These are phyloP conservation scores for Pichiaceae sp. DNA, from an alignment of 1,139 yeast genomes.

Conservation along the genomic window DNA sequence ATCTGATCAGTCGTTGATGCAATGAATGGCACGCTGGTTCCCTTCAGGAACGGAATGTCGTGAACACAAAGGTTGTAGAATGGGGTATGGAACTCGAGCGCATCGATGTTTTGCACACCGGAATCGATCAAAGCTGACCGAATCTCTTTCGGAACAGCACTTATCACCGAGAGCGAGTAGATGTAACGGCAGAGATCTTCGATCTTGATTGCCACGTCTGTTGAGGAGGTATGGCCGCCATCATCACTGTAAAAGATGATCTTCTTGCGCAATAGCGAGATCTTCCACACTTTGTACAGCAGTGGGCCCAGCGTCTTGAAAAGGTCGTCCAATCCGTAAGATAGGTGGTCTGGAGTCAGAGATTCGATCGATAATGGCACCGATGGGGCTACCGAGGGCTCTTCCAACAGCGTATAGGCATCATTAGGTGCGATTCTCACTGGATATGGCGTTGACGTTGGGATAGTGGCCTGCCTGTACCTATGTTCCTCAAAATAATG, in stretches of 20 bases:
- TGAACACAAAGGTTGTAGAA: conserved; percentile 59
- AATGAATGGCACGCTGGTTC: conserved; percentile 31
- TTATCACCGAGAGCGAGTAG: conserved; percentile 39
- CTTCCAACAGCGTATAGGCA: too few relatives aligned
- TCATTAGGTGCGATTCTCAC: background rate
- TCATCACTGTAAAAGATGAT: conserved; percentile 38
- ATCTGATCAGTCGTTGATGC: conserved; percentile 73
- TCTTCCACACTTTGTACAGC: conserved; percentile 62
- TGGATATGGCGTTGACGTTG: background rate
- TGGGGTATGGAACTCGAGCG: conserved; percentile 34
- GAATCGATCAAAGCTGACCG: conserved; percentile 17
- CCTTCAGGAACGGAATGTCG: conserved; percentile 33
- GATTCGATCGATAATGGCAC: background rate
- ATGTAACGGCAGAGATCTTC: conserved; percentile 37
- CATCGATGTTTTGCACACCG: conserved; percentile 18
- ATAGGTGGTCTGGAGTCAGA: conserved; percentile 34
- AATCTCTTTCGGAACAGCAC: conserved; percentile 35
- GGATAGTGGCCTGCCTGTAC: conserved; percentile 3
- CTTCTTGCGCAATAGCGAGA: conserved; percentile 53
- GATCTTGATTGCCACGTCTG: conserved; percentile 15
- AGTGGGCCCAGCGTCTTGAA: conserved; percentile 61
- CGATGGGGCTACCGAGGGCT: background rate
- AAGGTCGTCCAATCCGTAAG: conserved; percentile 38
- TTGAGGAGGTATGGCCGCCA: conserved; percentile 4
- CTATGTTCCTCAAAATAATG: conserved; percentile 23